phyloP scores from a whole-genome alignment of 352 stramenopile genomes.

The Blastocystis sp. region DNA sequence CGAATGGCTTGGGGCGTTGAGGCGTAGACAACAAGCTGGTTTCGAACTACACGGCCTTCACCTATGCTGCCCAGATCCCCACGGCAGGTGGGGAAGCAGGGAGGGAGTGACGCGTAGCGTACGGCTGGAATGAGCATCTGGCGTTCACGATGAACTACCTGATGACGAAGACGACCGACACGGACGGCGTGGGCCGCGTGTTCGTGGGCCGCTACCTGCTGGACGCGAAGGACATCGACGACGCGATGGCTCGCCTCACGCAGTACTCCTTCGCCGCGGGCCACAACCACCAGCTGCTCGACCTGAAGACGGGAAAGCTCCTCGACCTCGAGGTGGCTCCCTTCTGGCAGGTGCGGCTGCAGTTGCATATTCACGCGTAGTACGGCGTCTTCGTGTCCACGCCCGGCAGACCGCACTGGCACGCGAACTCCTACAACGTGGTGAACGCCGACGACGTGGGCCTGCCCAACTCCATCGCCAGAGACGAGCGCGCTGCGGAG shows the following conservation, averaged over 20 bases:
- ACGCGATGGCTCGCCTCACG: conserved; percentile 53
- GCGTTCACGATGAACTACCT: conserved; percentile 69
- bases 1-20: not conserved
- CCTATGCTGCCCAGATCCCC: conserved; percentile 65
- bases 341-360: conserved; percentile 26
- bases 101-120: not conserved
- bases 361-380: not conserved
- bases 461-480: conserved; percentile 42
- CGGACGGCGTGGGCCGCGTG: conserved; percentile 56
- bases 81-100: conserved; percentile 25
- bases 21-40: conserved; percentile 23
- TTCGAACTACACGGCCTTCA: conserved; percentile 63
- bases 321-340: conserved; percentile 64
- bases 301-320: conserved; percentile 32
- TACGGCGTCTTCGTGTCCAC: conserved; percentile 62
- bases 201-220: conserved; percentile 65
- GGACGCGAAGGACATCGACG: conserved; percentile 30
- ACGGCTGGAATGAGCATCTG: conserved; percentile 65
- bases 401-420: conserved; percentile 56
- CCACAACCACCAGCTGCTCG: conserved; percentile 68
- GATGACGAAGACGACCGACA: conserved; percentile 42
- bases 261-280: conserved; percentile 53
- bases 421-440: conserved; percentile 67
- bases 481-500: conserved; percentile 56
- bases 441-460: conserved; percentile 64